A percentile compares a stretch with the other conserved stretches of the same genome.
Conservation (phyloP, 2,329 filamentous ascomycete species). For the Penicillium sp. region DNA sequence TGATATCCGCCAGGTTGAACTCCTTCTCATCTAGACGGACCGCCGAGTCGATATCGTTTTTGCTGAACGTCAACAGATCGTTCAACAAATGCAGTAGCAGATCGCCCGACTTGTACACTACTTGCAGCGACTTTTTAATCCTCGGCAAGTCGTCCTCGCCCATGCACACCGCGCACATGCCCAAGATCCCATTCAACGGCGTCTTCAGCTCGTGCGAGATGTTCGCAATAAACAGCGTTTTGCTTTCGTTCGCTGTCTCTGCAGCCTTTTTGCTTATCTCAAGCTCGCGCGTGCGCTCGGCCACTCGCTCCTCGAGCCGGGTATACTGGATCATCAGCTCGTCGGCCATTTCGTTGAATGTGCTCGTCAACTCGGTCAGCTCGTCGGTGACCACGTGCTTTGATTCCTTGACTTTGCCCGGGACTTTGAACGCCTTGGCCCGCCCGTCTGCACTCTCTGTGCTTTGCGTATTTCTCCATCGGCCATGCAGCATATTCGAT, state of each 20-base stretch:
- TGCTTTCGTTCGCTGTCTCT: constrained; percentile 93
- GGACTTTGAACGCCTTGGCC: constrained; percentile 65
- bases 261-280: constrained; percentile 88
- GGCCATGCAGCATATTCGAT: background rate
- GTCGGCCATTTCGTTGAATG: constrained; percentile 92
- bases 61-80: constrained; percentile 87
- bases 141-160: constrained; percentile 75
- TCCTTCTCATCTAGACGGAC: constrained; percentile 78
- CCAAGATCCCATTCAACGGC: constrained; percentile 84
- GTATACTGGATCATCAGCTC: constrained; percentile 84
- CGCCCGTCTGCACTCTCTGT: constrained; percentile 10
- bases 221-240: constrained; percentile 94
- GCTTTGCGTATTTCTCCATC: constrained; percentile 2
- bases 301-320: constrained; percentile 77
- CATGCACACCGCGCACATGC: constrained; percentile 91
- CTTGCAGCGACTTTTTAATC: constrained; percentile 78
- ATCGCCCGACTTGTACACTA: constrained; percentile 85
- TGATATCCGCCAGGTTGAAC: constrained; percentile 78
- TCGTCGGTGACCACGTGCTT: constrained; percentile 79
- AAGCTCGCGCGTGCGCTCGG: constrained; percentile 75
- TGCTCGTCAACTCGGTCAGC: constrained; percentile 73
- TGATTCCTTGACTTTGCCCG: constrained; percentile 71
- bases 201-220: constrained; percentile 82
- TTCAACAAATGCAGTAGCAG: constrained; percentile 80
- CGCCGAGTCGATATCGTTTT: constrained; percentile 88